Evolutionary conservation across 257 asterid genomes (phyloP), one percentile per base, ranked within the genome.

Genomic region (Knoxia roxburghii): DNA sequence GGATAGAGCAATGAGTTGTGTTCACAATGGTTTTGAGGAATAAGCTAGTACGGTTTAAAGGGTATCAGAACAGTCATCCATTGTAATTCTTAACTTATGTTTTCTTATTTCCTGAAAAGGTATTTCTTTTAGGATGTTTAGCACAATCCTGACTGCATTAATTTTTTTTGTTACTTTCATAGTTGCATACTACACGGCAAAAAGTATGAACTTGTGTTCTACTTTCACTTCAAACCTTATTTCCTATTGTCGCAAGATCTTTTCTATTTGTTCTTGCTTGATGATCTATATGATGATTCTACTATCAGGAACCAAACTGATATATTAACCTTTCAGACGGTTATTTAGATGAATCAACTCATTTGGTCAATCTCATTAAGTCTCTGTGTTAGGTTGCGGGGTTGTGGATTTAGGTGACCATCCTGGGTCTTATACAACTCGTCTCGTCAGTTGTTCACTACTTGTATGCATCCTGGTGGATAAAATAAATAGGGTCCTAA

Each of bases 201-300:
- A 17, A n/a, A 58, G 10, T 1, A 46, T 2, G 13, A 9, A 46
- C 40, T 27, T 1, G 39, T 30, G 39, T 15, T 37, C 64, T 45
- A 18, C 7, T 29, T 30, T 32, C n/a, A 5, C 37, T 58, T 1
- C 45, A 58, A 6, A 2, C 18, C 64, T 26, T 58, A 58, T 33
- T 58, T 32, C 24, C 7, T 10, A 7, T 30, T 58, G 45, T 23
- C 21, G 5, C 21, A 14, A 56, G n/a, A 20, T 56, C 40, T 56
- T 11, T 56, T 58, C 64, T 17, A 58, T 32, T 32, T 58, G 39
- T 56, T 27, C 61, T 56, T 56, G 8, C 51, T 46, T 46, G 51
- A 1, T 46, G 51, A 1, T 46, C 15, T 46, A 0, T 0, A 27
- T 56, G 40, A 17, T 12, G 35, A 30, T 56, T 24, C 33, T 23